phyloP scores from a whole-genome alignment of 805 yeast species.

The Kregervanrija delftensis region DNA sequence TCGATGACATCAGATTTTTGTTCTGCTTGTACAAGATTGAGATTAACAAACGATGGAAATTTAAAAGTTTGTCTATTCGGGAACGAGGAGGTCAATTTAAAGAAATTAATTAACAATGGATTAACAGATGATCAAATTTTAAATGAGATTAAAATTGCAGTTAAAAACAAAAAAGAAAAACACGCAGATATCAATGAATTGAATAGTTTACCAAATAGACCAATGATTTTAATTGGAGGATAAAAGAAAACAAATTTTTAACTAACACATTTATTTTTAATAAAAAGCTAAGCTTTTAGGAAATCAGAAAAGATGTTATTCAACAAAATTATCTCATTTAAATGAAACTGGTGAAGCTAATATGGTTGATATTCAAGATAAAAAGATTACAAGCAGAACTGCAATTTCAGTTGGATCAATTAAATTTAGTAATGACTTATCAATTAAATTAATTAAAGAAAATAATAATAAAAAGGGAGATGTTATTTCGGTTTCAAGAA shows the following conservation, averaged over 20 bases:
- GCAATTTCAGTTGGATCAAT: constrained; percentile 41
- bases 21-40: constrained; percentile 42
- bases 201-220: constrained; percentile 41
- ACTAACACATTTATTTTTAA: not conserved
- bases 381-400: constrained; percentile 31
- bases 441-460: constrained; percentile 27
- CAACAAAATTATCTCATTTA: constrained; percentile 6
- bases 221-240: constrained; percentile 54
- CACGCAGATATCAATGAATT: constrained; percentile 47
- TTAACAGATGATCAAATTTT: constrained; percentile 30
- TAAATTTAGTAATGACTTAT: constrained; percentile 28
- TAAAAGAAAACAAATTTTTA: constrained; percentile 14
- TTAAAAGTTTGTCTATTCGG: constrained; percentile 50
- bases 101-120: constrained; percentile 36
- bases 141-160: constrained; percentile 37
- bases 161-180: constrained; percentile 38
- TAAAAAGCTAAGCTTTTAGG: not conserved
- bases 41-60: constrained; percentile 48
- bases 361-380: constrained; percentile 44
- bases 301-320: not conserved
- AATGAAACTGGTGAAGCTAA: constrained; percentile 5
- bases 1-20: constrained; percentile 52
- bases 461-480: constrained; percentile 45
- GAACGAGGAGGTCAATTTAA: constrained; percentile 40
- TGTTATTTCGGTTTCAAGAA: constrained; percentile 39